Evolutionary conservation across 306 rosid species (phyloP), one percentile per base, ranked within the genome.

Genomic region (Chamaecrista fasciculata): DNA sequence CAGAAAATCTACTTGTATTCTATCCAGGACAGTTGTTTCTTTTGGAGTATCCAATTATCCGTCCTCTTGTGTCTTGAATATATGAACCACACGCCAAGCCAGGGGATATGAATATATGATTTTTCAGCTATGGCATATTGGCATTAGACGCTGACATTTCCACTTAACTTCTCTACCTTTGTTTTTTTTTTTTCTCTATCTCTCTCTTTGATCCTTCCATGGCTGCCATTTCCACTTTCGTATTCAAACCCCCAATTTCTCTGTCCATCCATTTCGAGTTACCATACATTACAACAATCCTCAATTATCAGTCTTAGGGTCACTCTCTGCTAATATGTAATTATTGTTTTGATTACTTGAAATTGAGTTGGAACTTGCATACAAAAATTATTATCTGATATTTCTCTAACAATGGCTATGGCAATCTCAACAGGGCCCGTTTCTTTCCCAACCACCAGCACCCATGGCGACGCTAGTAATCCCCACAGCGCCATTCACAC

Each of bases 141-240:
- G n/a, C n/a, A n/a, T n/a, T n/a, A n/a, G n/a, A n/a, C n/a, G n/a
- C n/a, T n/a, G n/a, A n/a, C n/a, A n/a, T 1, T 15, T 2, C 2
- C 1, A 0, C 43, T 40, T 57, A 28, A 43, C 16, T 69, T 53
- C 50, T 55, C 57, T 10, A 28, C 70, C 23, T n/a, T n/a, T n/a
- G n/a, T 2, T 1, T 2, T 26, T 37, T 26, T 0, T 4, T 24
- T 9, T 5, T 18, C 11, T n/a, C 44, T 3, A 8, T 18, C 8
- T 49, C 26, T 10, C 33, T 14, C 29, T 2, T 19, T 42, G 0
- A 26, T 43, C 48, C 48, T 4, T 69, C 81, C n/a, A 89, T 87
- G 91, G 90, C 95, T 63, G 28, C 91, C 20, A 6, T 86, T 78
- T 63, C 86, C 34, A 77, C 65, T 57, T 86, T 87, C 74, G 50